Base-by-base conservation (phyloP, 495 filamentous ascomycete species). In the Thozetella sp. region DNA sequence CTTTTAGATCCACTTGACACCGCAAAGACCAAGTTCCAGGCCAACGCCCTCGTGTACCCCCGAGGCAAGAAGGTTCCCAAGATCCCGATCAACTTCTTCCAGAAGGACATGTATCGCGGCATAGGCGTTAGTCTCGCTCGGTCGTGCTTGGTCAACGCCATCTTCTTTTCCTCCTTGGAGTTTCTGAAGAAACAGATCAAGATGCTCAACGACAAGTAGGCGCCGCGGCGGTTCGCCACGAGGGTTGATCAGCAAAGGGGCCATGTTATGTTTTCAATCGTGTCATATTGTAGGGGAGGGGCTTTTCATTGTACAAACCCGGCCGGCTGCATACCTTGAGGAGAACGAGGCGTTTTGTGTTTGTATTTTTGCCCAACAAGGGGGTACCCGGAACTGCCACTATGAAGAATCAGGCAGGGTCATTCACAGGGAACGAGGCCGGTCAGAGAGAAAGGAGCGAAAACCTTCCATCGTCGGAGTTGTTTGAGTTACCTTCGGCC, bases 21-120 rank as follows among this genome's bases (percentile, higher is more conserved):
- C 6, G 90, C 89, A 10, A 95, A 95, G 72, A 89, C 85, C 61
- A 88, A 90, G 57, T 95, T 93, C 71, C 91, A 95, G 68, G 83
- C 90, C 22, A 91, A 93, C 63, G 87, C 90, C 50, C 79, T 95
- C 27, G 87, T 88, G 56, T 86, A 86, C 66, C 79, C 83, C 25
- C 78, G 77, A 54, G 84, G 83, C 19, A 82, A 86, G 43, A 81
- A 81, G 56, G 81, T 83, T 20, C 76, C 83, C 26, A 78, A 78
- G 25, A 76, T 90, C 19, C 88, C 87, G 70, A 90, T 94, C 58
- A 76, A 83, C 51, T 92, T 90, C 69, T 90, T 91, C 72, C 84
- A 87, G 62, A 77, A 78, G 30, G 82, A 86, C 54, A 90, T 91
- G 86, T 95, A 93, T 65, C 75, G 80, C 69, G 91, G 91, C 22